Base-by-base conservation (phyloP, 768 basidiomycete genomes). In the Amanita thiersii region DNA sequence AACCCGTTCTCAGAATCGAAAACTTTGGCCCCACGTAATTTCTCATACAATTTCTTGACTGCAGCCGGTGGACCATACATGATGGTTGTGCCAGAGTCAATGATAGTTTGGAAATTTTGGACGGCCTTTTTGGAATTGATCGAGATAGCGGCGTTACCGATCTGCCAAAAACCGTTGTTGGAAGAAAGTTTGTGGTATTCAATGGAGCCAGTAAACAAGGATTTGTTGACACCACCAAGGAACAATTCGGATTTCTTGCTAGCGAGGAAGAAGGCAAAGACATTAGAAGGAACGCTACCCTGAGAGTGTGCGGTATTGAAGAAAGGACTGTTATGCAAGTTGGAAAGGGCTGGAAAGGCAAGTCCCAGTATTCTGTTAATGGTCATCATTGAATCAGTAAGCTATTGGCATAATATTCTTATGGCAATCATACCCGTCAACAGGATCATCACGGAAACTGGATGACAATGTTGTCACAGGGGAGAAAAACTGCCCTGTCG, bases 141-240 rank as follows among this genome's bases (percentile, higher is more conserved):
- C 17, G 44, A 41, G 11, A 48, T 49, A 11, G 43, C 47, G 4
- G 37, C 52, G 1, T 47, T 39, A 3, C 44, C 45, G n/a, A 52
- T 46, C 41, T 57, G 53, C 58, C 58, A 59, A 43, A 56, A 59
- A 4, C 58, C 58, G 12, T 34, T 20, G 2, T 47, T 40, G 17
- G 45, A 48, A 34, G 56, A 60, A 7, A 52, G 50, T 5, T 43
- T 40, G 43, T 52, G 44, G 43, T 58, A 72, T 20, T 63, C 65
- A 45, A 72, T 49, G 6, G 55, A 50, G 11, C 66, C 67, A 15
- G 66, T 65, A 57, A 69, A 79, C 45, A 65, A 54, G n/a, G 47
- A 48, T 5, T 51, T 42, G 53, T 81, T 66, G 7, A 63, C 61
- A 19, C 73, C 77, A 10, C 77, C 77, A 34, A 81, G 55, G 45